Evolutionary conservation across 352 stramenopile genomes (phyloP).

Genomic region (Phytophthora pistaciae): DNA sequence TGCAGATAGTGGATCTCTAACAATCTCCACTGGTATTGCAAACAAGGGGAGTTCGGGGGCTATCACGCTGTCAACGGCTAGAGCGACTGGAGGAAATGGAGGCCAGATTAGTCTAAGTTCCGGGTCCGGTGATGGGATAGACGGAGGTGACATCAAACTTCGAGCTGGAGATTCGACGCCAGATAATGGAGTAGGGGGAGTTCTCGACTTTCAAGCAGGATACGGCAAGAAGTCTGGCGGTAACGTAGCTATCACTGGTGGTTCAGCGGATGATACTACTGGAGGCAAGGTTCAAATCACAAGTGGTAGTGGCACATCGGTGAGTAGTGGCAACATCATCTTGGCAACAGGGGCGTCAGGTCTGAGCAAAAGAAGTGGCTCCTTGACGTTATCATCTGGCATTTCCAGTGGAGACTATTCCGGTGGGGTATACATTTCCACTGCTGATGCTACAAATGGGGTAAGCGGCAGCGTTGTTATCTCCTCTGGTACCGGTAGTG

Average conservation of each 20-base stretch:
- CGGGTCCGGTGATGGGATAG: conserved; percentile 20
- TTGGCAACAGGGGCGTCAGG: conserved; percentile 34
- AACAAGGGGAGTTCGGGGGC: conserved; percentile 32
- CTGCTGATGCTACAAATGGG: conserved; percentile 19
- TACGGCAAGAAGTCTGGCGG: conserved; percentile 33
- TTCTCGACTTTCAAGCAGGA: conserved; percentile 28
- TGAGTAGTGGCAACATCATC: conserved; percentile 37
- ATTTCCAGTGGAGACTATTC: conserved; percentile 26
- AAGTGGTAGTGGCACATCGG: conserved; percentile 26
- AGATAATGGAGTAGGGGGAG: conserved; percentile 25
- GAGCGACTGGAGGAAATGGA: conserved; percentile 21
- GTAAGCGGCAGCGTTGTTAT: conserved; percentile 36
- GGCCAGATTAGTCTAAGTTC: conserved; percentile 33
- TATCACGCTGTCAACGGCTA: conserved; percentile 26
- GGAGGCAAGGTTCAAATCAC: conserved; percentile 33
- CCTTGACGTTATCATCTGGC: conserved; percentile 35
- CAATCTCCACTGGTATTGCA: conserved; percentile 25
- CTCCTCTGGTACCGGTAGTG: conserved; percentile 28
- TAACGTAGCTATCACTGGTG: conserved; percentile 28
- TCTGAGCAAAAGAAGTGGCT: conserved; percentile 31
- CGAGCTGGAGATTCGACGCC: conserved; percentile 27
- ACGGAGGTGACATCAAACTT: conserved; percentile 33
- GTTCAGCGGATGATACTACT: conserved; percentile 21
- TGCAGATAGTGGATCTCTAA: conserved; percentile 28
- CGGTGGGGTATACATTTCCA: conserved; percentile 37